Evolutionary conservation across 2,329 filamentous ascomycete genomes (phyloP), one percentile per base, ranked within the genome.

Genomic region (Fusarium sp.): DNA sequence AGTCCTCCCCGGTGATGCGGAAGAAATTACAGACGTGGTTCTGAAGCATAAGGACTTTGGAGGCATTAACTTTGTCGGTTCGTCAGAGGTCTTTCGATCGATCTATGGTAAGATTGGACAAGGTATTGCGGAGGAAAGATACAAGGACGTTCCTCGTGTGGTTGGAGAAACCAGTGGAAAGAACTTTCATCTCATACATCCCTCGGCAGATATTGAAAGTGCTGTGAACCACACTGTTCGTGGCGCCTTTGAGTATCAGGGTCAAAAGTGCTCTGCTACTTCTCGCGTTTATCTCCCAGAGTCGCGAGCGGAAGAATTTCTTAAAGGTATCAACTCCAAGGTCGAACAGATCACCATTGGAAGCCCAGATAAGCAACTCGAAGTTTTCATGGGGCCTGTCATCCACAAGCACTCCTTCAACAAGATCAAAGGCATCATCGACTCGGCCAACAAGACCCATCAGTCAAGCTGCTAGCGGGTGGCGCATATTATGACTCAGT

Each of bases 261-360:
- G 86, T 22, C 86, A 88, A 71, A 88, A 88, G 79, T 88, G 86
- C 81, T 87, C 85, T 50, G 86, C 86, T 27, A 85, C 83, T 12
- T 87, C 86, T 11, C 82, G 86, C 6, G 80, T 90, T 62, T 92
- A 90, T 81, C 86, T 91, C 43, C 88, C 91, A 6, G 6, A 33
- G 6, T 56, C 47, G 1, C 17, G 37, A 11, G 45, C 47, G 11
- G 12, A 54, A 5, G 35, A 56, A 71, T 78, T 63, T 17, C 15
- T 38, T 2, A 33, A 54, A 9, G 10, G 32, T 1, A 14, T 43
- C 7, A 25, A 22, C 66, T 85, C 84, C 25, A 75, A 83, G 35
- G 81, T 82, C 6, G 74, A 82, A 45, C 82, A 85, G 76, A 72
- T 82, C 57, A 73, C 77, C 47, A 63, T 73, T 1, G 74, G 76